Evolutionary conservation across 331 rosid genomes (phyloP).

Genomic region (Arachis monticola): DNA sequence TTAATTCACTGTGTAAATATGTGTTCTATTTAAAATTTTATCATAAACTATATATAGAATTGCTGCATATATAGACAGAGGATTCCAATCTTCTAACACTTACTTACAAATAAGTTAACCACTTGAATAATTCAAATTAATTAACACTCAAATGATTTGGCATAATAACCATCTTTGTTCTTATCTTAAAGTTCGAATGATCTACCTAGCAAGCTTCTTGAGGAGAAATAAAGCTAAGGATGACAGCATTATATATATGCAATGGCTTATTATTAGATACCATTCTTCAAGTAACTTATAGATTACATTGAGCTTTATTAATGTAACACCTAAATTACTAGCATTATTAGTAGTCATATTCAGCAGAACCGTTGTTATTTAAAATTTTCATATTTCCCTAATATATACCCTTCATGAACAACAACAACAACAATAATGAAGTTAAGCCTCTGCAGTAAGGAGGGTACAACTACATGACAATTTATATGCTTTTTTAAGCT

Average conservation of each 20-base stretch:
- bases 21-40: too few species aligned
- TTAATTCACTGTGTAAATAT: too few species aligned
- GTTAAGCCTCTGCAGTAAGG: neutral
- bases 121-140: too few species aligned
- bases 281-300: constrained; percentile 18
- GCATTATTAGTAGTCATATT: neutral
- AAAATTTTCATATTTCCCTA: neutral
- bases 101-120: too few species aligned
- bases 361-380: neutral
- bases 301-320: neutral
- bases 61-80: too few species aligned
- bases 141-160: too few species aligned
- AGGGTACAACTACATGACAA: constrained; percentile 30
- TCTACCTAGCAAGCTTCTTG: neutral
- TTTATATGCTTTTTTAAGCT: neutral
- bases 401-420: neutral
- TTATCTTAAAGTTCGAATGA: constrained; percentile 3
- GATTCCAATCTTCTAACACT: too few species aligned
- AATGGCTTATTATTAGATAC: constrained; percentile 20
- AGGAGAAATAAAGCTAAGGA: neutral
- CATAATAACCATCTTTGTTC: constrained; percentile 34
- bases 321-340: neutral
- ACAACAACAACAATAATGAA: neutral
- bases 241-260: constrained; percentile 3
- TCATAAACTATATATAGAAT: too few species aligned